Evolutionary conservation across 345 rosid genomes (phyloP), one percentile per base, ranked within the genome.

Genomic region (Eucalyptus fibrosa): DNA sequence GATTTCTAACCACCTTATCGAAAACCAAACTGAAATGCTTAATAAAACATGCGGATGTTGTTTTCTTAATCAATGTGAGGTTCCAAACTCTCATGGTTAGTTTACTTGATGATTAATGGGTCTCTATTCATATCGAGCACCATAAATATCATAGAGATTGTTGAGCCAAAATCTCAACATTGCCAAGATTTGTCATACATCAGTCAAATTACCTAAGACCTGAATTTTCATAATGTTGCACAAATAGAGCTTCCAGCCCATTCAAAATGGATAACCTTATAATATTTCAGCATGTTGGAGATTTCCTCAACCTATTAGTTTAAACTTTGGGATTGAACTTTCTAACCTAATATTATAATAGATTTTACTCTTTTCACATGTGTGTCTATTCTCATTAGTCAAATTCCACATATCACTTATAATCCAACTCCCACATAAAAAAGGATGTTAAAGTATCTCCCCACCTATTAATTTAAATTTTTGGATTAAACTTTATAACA

Each of bases 291-390:
- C 3, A n/a, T 16, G 17, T 62, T 28, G 69, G 1, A 30, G n/a
- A n/a, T 65, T n/a, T n/a, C 21, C 0, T 16, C 11, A 4, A 15
- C 6, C 2, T 65, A n/a, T 1, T 18, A 7, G 0, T 32, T n/a
- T 65, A 65, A 65, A 3, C 3, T 65, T 65, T n/a, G 9, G 5
- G 1, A 9, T n/a, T 1, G 6, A n/a, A 65, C 40, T n/a, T n/a
- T 30, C 19, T n/a, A n/a, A 7, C 3, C 5, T 15, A n/a, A 65
- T 65, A 65, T 65, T 3, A 13, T 26, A n/a, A 8, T 16, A 15
- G 8, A 65, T 15, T n/a, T 1, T n/a, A 1, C 17, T 16, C 77
- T 16, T n/a, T 65, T 65, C 1, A 8, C 3, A 65, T 4, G 3
- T n/a, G 37, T n/a, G 77, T 15, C 2, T 7, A 65, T 7, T 26